Evolutionary conservation across 345 rosid species (phyloP), one percentile per base, ranked within the genome.

Genomic region (Turritis glabra): DNA sequence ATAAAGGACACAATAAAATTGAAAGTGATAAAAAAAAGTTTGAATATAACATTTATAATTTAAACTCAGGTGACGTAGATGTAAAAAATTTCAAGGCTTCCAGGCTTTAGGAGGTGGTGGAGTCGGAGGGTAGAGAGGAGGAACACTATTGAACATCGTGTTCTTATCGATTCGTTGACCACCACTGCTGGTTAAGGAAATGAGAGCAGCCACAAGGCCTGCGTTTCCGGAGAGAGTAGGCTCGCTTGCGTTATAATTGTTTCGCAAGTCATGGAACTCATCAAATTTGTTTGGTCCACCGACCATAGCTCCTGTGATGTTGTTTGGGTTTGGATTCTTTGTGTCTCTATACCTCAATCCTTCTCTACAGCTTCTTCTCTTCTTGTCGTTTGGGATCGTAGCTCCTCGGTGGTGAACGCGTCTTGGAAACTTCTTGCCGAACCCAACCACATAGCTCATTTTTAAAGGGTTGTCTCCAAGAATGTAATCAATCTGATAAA

Each of bases 31-130:
- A 54, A 56, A 30, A 56, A 57, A 57, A 57, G n/a, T 8, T 32
- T 17, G 8, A 57, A 57, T 17, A 15, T 18, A 29, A 55, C 7
- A 17, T 29, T 0, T 18, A 18, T 17, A 30, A 8, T 56, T 56
- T 56, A 35, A 37, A 35, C 18, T 37, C 29, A 9, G 3, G 10
- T 29, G 15, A 44, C 3, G 26, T 44, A 30, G 18, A 52, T 67
- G 50, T 23, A 67, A 37, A 10, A 10, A 15, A 53, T 8, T 4
- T 90, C 70, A 91, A 67, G 98, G 98, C 64, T 21, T 89, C 98
- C 98, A 93, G 0, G 89, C 85, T 7, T 89, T 75, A 3, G 97
- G 93, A 5, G 96, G 90, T 1, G 97, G 97, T n/a, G 97, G 88
- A 37, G 22, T 44, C n/a, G 79, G 80, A 3, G 98, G 85, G 38